These are phyloP conservation scores for Phascolomyces articulosus DNA, from an alignment of 371 early-diverging fungal genomes.

Conservation along the genomic window DNA sequence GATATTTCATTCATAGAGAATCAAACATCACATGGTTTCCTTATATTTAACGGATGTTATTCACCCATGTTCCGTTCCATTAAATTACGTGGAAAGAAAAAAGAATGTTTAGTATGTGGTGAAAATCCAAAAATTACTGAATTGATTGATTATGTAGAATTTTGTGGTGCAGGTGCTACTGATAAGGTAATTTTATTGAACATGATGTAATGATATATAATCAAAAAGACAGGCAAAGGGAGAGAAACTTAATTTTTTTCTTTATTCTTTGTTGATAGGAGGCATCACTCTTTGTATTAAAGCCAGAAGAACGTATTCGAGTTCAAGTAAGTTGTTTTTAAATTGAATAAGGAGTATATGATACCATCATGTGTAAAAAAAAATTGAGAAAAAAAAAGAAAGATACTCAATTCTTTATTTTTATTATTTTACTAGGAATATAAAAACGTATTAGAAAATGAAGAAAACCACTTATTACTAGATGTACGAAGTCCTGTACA, in stretches of 20 bases:
- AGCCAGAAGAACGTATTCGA: slow-evolving; percentile 29
- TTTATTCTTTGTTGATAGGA: too few relatives aligned
- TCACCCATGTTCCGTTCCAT: slow-evolving; percentile 83
- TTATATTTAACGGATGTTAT: slow-evolving; percentile 77
- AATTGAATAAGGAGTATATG: too few relatives aligned
- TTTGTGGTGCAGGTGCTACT: slow-evolving; percentile 81
- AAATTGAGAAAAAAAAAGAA: neutral
- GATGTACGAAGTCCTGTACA: slow-evolving; percentile 89
- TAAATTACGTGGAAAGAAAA: slow-evolving; percentile 70
- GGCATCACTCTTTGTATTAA: slow-evolving; percentile 23
- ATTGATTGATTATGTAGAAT: slow-evolving; percentile 87
- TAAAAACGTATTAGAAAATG: slow-evolving; percentile 4
- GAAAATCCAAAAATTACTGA: slow-evolving; percentile 77
- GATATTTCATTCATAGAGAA: too few relatives aligned
- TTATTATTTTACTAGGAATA: too few relatives aligned
- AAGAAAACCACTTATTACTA: slow-evolving; percentile 71
- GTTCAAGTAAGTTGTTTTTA: slow-evolving; percentile 21
- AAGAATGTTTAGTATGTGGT: slow-evolving; percentile 87
- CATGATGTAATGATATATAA: neutral
- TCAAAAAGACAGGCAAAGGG: too few relatives aligned
- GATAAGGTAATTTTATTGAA: slow-evolving; percentile 62
- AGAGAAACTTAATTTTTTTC: too few relatives aligned
- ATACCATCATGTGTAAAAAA: neutral
- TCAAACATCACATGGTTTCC: slow-evolving; percentile 65
- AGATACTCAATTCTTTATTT: slow-evolving; percentile 1